phyloP scores from a whole-genome alignment of 495 filamentous ascomycete genomes.

The Gamarada debralockiae region DNA sequence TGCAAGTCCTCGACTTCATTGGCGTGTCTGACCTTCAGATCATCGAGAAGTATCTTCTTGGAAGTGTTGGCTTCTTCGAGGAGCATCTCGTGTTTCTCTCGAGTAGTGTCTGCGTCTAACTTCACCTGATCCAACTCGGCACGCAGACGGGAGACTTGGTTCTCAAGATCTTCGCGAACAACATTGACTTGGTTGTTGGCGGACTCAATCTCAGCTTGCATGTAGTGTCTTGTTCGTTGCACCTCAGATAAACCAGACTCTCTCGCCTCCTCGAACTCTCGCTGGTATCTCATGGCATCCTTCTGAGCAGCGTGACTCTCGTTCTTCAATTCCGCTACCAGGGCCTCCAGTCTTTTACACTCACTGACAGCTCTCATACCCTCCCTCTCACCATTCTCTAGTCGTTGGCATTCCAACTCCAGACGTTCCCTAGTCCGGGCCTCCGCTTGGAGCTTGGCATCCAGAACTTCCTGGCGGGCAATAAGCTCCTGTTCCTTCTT shows the following conservation, averaged over 20 bases:
- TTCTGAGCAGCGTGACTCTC: constrained; percentile 67
- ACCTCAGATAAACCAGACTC: constrained; percentile 73
- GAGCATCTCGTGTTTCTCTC: constrained; percentile 68
- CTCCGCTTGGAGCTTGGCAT: constrained; percentile 73
- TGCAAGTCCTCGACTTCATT: constrained; percentile 61
- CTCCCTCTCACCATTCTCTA: constrained; percentile 74
- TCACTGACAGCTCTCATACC: constrained; percentile 53
- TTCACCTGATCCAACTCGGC: constrained; percentile 66
- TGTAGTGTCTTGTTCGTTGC: constrained; percentile 68
- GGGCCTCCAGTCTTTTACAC: constrained; percentile 58
- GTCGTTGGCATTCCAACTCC: constrained; percentile 69
- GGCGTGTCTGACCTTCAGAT: constrained; percentile 67
- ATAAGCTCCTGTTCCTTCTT: constrained; percentile 70
- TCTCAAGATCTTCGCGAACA: constrained; percentile 72
- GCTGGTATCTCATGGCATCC: constrained; percentile 64
- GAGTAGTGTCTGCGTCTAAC: constrained; percentile 69
- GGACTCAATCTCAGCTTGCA: constrained; percentile 75
- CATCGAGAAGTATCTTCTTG: constrained; percentile 61
- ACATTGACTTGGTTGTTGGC: constrained; percentile 80
- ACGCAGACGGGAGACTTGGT: constrained; percentile 62
- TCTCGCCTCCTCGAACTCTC: constrained; percentile 78
- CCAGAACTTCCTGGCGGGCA: constrained; percentile 73
- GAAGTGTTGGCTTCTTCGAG: constrained; percentile 69
- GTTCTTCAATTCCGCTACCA: constrained; percentile 58
- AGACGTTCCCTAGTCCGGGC: constrained; percentile 72